Evolutionary conservation across 2,329 filamentous ascomycete genomes (phyloP).

Genomic region (Aspergillus fijiensis): DNA sequence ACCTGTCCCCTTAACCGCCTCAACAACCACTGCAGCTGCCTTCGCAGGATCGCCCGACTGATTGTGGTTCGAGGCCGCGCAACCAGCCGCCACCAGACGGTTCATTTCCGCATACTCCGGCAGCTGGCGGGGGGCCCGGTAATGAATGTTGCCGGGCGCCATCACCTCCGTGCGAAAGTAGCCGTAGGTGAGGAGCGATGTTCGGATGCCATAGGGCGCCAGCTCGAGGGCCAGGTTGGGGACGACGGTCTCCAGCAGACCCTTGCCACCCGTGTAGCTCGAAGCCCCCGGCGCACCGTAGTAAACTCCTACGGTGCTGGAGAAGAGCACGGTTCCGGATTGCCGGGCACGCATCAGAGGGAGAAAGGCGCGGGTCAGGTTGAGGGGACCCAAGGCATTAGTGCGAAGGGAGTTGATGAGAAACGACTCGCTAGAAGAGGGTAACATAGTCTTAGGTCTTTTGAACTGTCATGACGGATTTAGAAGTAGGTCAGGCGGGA

Average conservation of each 20-base stretch:
- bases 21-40: no score
- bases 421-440: no score
- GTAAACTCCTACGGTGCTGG: slow-evolving; percentile 44
- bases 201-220: slow-evolving; percentile 25
- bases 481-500: not conserved
- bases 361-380: not conserved
- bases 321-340: slow-evolving; percentile 42
- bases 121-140: no score
- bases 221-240: slow-evolving; percentile 7
- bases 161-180: no score
- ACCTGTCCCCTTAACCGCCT: no score
- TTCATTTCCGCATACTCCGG: no score
- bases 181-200: no score
- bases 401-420: not conserved
- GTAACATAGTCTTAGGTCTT: not conserved
- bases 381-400: not conserved
- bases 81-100: no score
- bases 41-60: no score
- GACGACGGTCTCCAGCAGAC: slow-evolving; percentile 48
- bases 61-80: no score
- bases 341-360: not conserved
- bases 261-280: slow-evolving; percentile 48
- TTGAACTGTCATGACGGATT: no score
- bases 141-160: no score
- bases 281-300: slow-evolving; percentile 27